Evolutionary conservation across 805 yeast genomes (phyloP).

Genomic region (Pichia thaimueangensis): DNA sequence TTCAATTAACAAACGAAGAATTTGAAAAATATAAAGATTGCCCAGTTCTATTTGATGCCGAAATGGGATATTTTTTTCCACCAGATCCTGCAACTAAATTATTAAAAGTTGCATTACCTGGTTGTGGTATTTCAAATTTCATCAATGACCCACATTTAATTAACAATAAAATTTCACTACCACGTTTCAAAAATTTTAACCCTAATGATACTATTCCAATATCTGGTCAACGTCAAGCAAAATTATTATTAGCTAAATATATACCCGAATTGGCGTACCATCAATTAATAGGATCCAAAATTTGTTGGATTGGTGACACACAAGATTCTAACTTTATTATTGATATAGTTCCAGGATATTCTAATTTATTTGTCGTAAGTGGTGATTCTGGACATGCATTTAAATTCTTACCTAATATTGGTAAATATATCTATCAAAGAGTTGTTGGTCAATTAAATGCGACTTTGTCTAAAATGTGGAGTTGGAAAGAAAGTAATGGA

Average conservation of each 20-base stretch:
- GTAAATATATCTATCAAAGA: conserved; percentile 32
- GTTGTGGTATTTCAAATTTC: conserved; percentile 27
- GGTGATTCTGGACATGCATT: conserved; percentile 43
- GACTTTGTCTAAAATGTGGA: conserved; percentile 25
- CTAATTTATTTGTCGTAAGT: conserved; percentile 32
- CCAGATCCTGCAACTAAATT: conserved; percentile 37
- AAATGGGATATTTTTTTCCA: conserved; percentile 43
- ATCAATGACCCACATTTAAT: conserved; percentile 16
- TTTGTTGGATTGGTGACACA: conserved; percentile 34
- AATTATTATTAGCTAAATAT: conserved; percentile 27
- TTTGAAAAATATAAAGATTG: conserved; percentile 32
- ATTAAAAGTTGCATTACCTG: conserved; percentile 36
- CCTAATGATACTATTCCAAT: conserved; percentile 35
- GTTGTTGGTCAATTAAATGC: conserved; percentile 21
- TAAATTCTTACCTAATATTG: conserved; percentile 41
- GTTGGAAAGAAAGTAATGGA: conserved; percentile 19
- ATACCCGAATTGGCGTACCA: conserved; percentile 37
- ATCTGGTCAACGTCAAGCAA: conserved; percentile 26
- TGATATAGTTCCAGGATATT: conserved; percentile 29
- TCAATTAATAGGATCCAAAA: conserved; percentile 22
- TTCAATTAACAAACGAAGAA: conserved; percentile 33
- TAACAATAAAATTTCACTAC: conserved; percentile 26
- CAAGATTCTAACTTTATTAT: conserved; percentile 34
- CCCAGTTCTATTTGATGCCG: conserved; percentile 41
- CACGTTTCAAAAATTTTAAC: conserved; percentile 31